A percentile compares a stretch with the other conserved stretches of the same genome.
phyloP scores from a whole-genome alignment of 192 early-diverging fungal genomes.

The Coemansia reversa region DNA sequence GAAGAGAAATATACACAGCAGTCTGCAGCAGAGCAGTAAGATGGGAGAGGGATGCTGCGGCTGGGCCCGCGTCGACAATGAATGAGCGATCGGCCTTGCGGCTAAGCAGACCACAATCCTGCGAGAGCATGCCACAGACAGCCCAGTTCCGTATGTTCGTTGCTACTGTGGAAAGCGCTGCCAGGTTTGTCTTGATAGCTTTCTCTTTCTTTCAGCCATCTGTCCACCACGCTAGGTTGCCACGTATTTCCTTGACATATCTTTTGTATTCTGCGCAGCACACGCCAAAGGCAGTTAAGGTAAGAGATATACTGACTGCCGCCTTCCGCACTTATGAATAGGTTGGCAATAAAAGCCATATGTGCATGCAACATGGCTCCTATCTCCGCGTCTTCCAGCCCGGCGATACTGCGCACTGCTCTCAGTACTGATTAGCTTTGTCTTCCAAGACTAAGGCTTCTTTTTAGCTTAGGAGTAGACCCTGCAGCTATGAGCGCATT shows the following conservation, averaged over 20 bases:
- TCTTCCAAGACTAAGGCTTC: too few relatives aligned
- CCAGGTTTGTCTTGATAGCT: background rate
- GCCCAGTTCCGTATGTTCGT: background rate
- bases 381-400: too few relatives aligned
- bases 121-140: background rate
- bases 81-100: background rate
- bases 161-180: background rate
- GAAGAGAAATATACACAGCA: background rate
- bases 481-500: too few relatives aligned
- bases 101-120: background rate
- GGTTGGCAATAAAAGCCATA: too few relatives aligned
- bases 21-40: background rate
- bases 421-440: too few relatives aligned
- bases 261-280: background rate
- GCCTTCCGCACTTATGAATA: background rate
- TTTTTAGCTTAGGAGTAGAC: too few relatives aligned
- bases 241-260: background rate
- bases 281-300: background rate
- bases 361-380: too few relatives aligned
- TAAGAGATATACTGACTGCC: background rate
- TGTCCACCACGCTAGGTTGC: background rate
- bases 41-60: background rate
- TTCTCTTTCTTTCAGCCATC: background rate
- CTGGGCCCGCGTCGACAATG: background rate
- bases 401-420: too few relatives aligned